Percentiles rank a stretch among this genome's conserved stretches.
Evolutionary conservation across 495 filamentous ascomycete genomes (phyloP).

Genomic region (Xylaria cubensis): DNA sequence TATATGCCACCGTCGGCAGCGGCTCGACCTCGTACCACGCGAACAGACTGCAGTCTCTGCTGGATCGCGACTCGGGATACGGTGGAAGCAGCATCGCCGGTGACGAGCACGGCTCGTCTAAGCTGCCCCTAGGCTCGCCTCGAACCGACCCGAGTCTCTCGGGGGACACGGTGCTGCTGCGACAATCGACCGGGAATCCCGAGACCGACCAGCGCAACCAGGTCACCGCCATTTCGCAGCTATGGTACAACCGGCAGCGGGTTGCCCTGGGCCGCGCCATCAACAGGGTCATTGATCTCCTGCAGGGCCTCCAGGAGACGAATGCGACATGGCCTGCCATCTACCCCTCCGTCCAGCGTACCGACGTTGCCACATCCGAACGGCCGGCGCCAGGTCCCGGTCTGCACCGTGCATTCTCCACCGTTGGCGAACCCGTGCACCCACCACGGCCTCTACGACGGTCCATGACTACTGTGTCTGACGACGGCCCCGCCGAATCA

Average conservation of each 20-base stretch:
- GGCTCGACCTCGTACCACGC: constrained; percentile 79
- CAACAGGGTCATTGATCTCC: constrained; percentile 78
- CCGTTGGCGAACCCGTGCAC: constrained; percentile 39
- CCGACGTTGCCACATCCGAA: constrained; percentile 52
- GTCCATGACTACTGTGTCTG: constrained; percentile 73
- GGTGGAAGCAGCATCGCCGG: constrained; percentile 72
- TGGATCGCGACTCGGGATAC: constrained; percentile 91
- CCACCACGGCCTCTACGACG: constrained; percentile 65
- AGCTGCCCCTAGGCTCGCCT: constrained; percentile 50
- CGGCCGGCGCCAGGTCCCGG: constrained; percentile 51
- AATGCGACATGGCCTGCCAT: constrained; percentile 92
- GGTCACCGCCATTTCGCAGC: constrained; percentile 55
- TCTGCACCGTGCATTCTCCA: constrained; percentile 62
- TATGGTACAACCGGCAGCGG: constrained; percentile 86
- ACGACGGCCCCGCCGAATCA: constrained; percentile 69
- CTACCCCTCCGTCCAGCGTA: constrained; percentile 84
- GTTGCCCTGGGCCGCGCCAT: constrained; percentile 85
- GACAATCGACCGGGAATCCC: constrained; percentile 36
- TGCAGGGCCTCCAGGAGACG: constrained; percentile 80
- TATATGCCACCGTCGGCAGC: constrained; percentile 87
- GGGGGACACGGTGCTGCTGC: constrained; percentile 54
- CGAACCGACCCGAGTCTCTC: constrained; percentile 37
- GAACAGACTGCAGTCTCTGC: constrained; percentile 68
- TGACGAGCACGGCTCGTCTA: constrained; percentile 40
- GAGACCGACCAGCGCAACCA: constrained; percentile 50